Evolutionary conservation across 164 flowering plant genomes (phyloP).

Genomic region (Santalum album): DNA sequence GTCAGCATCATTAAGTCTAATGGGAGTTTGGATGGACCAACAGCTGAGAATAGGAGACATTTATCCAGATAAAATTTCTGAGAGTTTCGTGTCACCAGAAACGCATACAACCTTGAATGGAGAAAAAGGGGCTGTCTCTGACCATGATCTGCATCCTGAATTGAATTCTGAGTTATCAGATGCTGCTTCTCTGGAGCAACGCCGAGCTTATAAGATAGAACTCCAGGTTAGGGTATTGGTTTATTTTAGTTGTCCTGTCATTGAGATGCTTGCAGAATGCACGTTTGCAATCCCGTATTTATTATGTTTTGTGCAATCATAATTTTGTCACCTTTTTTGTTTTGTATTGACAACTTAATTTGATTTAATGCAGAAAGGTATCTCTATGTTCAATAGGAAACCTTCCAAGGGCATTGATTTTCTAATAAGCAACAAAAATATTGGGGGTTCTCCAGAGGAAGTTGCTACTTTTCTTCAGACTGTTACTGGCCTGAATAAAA

Average conservation of each 20-base stretch:
- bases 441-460: constrained; percentile 81
- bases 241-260: not conserved
- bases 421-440: constrained; percentile 64
- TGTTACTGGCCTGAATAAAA: constrained; percentile 64
- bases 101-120: constrained; percentile 30
- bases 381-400: constrained; percentile 80
- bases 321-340: too few relatives aligned
- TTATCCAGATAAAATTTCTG: constrained; percentile 34
- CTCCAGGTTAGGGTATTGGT: constrained; percentile 50
- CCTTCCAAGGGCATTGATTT: constrained; percentile 96
- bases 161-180: constrained; percentile 58
- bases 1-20: constrained; percentile 74
- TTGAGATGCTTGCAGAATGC: not conserved
- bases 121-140: constrained; percentile 59
- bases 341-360: constrained; percentile 18
- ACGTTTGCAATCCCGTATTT: not conserved
- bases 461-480: constrained; percentile 74
- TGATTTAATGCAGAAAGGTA: constrained; percentile 79
- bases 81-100: constrained; percentile 46
- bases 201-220: constrained; percentile 87
- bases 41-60: constrained; percentile 57
- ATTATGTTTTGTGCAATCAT: too few relatives aligned
- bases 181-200: constrained; percentile 88
- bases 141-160: constrained; percentile 71
- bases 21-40: constrained; percentile 98